Evolutionary conservation across 2,329 filamentous ascomycete species (phyloP).

Genomic region (Coleophoma eucalyptorum): DNA sequence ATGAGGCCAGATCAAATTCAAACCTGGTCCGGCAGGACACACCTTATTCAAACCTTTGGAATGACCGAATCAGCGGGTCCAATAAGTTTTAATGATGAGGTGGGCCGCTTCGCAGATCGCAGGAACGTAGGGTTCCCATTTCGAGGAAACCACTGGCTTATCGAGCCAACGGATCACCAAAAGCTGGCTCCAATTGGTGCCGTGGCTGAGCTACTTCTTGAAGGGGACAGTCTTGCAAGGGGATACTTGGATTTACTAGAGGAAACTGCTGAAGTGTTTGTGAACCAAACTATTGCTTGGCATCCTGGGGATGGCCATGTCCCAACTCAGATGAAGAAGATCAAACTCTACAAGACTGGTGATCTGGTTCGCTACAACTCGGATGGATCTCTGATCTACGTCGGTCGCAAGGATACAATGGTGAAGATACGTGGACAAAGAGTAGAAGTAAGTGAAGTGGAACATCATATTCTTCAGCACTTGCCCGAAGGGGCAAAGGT

Average conservation of each 20-base stretch:
- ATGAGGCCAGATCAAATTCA: slow-evolving; percentile 30
- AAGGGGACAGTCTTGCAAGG: slow-evolving; percentile 55
- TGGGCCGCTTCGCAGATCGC: no score
- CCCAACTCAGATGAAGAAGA: neutral
- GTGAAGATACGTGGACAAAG: slow-evolving; percentile 62
- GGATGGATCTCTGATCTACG: slow-evolving; percentile 55
- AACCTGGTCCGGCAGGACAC: slow-evolving; percentile 34
- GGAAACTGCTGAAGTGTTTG: slow-evolving; percentile 54
- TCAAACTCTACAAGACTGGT: slow-evolving; percentile 25
- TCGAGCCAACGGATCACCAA: slow-evolving; percentile 13
- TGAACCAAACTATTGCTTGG: slow-evolving; percentile 35
- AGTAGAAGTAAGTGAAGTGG: slow-evolving; percentile 60
- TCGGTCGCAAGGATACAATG: slow-evolving; percentile 61
- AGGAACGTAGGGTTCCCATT: slow-evolving; percentile 12
- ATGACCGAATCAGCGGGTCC: slow-evolving; percentile 21
- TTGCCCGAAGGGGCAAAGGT: neutral
- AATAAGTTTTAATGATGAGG: neutral
- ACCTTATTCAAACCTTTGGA: slow-evolving; percentile 39
- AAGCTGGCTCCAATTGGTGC: slow-evolving; percentile 17
- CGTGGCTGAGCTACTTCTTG: slow-evolving; percentile 22
- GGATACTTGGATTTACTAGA: slow-evolving; percentile 56
- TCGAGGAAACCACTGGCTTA: slow-evolving; percentile 32
- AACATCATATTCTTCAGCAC: slow-evolving; percentile 17
- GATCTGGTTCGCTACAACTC: slow-evolving; percentile 43
- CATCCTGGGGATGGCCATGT: slow-evolving; percentile 38